phyloP scores from a whole-genome alignment of 176 grass and related monocot genomes.

The Thinopyrum elongatum region DNA sequence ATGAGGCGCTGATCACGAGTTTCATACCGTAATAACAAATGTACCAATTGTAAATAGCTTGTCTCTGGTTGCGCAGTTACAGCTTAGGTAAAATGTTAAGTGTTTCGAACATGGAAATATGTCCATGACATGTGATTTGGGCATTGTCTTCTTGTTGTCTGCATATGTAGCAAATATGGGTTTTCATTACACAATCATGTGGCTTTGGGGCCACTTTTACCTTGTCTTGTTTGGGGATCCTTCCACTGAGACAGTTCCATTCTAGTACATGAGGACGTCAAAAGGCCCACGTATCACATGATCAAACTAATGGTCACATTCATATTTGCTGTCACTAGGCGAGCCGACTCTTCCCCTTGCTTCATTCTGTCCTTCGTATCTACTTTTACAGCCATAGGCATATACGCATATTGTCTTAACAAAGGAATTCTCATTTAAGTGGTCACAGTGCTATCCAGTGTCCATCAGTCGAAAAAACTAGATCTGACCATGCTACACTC shows the following conservation, averaged over 20 bases:
- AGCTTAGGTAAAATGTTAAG: neutral
- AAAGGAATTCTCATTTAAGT: neutral
- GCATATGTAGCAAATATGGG: neutral
- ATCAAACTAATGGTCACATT: neutral
- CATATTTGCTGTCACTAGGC: neutral
- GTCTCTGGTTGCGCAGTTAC: neutral
- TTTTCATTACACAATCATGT: conserved; percentile 44
- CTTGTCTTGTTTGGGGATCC: conserved; percentile 18
- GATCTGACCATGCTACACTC: neutral
- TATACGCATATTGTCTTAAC: neutral
- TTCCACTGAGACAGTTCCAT: conserved; percentile 12
- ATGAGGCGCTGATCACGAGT: neutral
- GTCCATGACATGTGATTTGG: neutral
- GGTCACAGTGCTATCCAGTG: neutral
- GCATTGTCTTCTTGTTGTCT: conserved; percentile 31
- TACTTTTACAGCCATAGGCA: neutral
- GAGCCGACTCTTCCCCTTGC: neutral
- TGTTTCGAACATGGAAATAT: neutral
- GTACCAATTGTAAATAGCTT: neutral
- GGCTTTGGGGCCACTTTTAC: conserved; percentile 27
- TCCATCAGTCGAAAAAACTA: neutral
- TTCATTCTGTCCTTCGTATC: neutral
- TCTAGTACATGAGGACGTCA: neutral
- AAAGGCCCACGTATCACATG: conserved; percentile 24
- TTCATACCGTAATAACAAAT: neutral